Conservation (phyloP, 2,329 filamentous ascomycete species). For the Cladophialophora yegresii region DNA sequence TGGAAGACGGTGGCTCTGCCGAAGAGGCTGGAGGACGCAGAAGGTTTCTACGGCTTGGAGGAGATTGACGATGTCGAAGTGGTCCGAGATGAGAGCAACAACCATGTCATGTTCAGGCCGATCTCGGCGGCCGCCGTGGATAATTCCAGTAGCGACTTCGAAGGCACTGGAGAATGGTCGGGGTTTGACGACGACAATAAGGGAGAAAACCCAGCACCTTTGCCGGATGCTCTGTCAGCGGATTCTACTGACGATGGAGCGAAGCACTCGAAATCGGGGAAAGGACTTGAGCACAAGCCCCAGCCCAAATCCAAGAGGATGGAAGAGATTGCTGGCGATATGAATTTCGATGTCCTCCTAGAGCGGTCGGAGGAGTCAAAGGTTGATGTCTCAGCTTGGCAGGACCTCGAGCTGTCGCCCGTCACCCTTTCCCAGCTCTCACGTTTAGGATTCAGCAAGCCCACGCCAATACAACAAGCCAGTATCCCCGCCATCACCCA, state of each 20-base stretch:
- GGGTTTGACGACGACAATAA: constrained; percentile 62
- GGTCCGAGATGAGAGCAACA: constrained; percentile 61
- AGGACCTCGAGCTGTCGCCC: constrained; percentile 69
- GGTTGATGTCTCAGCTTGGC: constrained; percentile 76
- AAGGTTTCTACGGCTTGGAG: constrained; percentile 88
- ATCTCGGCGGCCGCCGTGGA: constrained; percentile 37
- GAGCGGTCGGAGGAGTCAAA: constrained; percentile 54
- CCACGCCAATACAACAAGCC: constrained; percentile 77
- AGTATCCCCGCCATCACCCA: constrained; percentile 79
- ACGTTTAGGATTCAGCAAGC: constrained; percentile 74
- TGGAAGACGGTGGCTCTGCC: constrained; percentile 69
- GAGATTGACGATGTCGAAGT: constrained; percentile 90
- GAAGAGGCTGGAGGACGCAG: constrained; percentile 81
- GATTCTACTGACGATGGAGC: neutral
- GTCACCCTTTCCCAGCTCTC: constrained; percentile 72
- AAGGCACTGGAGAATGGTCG: constrained; percentile 59
- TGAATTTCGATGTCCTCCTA: constrained; percentile 36
- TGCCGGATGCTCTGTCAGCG: neutral
- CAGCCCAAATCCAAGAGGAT: constrained; percentile 20
- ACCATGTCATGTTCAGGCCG: constrained; percentile 66
- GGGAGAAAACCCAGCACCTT: constrained; percentile 37
- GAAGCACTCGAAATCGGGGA: constrained; percentile 1
- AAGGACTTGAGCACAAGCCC: constrained; percentile 24
- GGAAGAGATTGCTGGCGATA: constrained; percentile 22
- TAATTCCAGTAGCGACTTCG: constrained; percentile 43